Evolutionary conservation across 805 yeast genomes (phyloP), one percentile per base, ranked within the genome.

Genomic region (Komagataella ulmi): DNA sequence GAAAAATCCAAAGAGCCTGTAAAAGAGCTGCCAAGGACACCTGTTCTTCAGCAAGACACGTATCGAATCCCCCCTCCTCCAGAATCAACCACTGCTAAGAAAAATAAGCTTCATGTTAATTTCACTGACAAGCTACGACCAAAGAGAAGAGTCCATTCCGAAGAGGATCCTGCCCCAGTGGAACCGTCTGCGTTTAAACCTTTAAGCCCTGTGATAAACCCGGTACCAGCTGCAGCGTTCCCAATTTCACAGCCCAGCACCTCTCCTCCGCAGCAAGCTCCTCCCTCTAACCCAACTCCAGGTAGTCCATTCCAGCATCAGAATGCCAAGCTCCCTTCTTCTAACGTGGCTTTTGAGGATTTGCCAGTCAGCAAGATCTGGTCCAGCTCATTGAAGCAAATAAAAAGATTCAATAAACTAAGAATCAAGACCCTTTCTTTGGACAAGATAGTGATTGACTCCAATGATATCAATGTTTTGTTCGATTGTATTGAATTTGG

Each of bases 381-480:
- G 53, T 23, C 19, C 23, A 21, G 18, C n/a, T n/a, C 52, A 3
- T 46, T 53, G 24, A 6, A 8, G 17, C 24, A 30, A 17, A 24
- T 53, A 36, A 23, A 44, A 14, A 24, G 44, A 6, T 43, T 24
- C 8, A 18, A 45, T 10, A 44, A 14, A 23, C 40, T 53, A 24
- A 44, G 47, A 24, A 23, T 53, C 44, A 44, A 12, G 8, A 21
- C 50, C 7, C 46, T 53, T 6, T 46, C 50, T 36, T 44, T 54
- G 23, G 53, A 52, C 17, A 49, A 52, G n/a, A 17, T 54, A 17
- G 6, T n/a, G 7, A 12, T 54, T 8, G 14, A 24, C 18, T 47
- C 48, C n/a, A n/a, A 7, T 2, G 53, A 52, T 48, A 21, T 50
- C 3, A 43, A 45, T 17, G n/a, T n/a, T 6, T 24, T 54, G 12